A percentile compares a stretch with the other conserved stretches of the same genome.
Conservation (phyloP, 2,329 filamentous ascomycete genomes). For the Trichoderma hamatum region DNA sequence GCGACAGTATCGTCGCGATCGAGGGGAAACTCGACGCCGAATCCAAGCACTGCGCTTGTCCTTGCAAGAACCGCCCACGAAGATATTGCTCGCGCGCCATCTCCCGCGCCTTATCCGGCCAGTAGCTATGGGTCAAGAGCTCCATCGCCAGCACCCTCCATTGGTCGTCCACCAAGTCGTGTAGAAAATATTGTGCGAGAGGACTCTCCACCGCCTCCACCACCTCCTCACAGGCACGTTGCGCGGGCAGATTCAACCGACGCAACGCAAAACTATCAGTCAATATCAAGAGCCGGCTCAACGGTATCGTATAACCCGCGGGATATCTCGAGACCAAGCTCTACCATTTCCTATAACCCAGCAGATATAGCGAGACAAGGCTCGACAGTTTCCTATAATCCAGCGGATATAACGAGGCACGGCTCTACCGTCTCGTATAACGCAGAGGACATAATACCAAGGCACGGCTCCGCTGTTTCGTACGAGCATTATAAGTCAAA, state of each 20-base stretch:
- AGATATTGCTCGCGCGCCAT: conserved; percentile 28
- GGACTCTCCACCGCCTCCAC: conserved; percentile 75
- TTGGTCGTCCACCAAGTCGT: conserved; percentile 34
- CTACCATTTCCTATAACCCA: conserved; percentile 40
- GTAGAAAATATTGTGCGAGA: conserved; percentile 41
- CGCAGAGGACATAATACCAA: conserved; percentile 36
- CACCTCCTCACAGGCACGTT: conserved; percentile 78
- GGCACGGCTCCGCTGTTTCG: conserved; percentile 43
- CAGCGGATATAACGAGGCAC: conserved; percentile 39
- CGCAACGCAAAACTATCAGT: conserved; percentile 19
- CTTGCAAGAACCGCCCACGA: conserved; percentile 34
- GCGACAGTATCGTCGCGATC: conserved; percentile 32
- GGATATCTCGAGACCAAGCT: conserved; percentile 41
- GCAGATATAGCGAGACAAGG: conserved; percentile 2
- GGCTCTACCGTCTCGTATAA: conserved; percentile 41
- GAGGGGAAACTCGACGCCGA: conserved; percentile 27
- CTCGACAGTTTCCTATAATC: conserved; percentile 39
- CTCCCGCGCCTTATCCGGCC: conserved; percentile 32
- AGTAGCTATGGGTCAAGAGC: conserved; percentile 41
- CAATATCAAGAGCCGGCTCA: conserved; percentile 40
- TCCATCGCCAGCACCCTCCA: conserved; percentile 33
- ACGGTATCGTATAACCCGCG: conserved; percentile 39
- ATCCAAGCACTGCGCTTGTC: conserved; percentile 34
- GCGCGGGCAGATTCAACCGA: conserved; percentile 34
- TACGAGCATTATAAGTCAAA: conserved; percentile 32